These are phyloP conservation scores for Penicillium thymicola DNA, from an alignment of 2,329 filamentous ascomycete species.

Conservation along the genomic window DNA sequence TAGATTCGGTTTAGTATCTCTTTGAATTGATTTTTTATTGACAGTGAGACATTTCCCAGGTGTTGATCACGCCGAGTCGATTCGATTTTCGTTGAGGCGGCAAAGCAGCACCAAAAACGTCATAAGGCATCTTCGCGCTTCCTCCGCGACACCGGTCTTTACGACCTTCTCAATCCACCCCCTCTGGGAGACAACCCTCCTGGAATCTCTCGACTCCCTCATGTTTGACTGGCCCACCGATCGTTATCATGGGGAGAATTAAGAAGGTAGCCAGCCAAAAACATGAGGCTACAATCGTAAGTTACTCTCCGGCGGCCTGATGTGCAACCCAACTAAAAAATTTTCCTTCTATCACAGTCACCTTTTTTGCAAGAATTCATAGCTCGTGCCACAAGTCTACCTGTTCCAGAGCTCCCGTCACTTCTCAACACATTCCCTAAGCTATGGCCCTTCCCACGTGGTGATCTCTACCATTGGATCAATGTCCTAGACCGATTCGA, in stretches of 20 bases:
- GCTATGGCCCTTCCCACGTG: slow-evolving; percentile 91
- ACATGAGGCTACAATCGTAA: slow-evolving; percentile 51
- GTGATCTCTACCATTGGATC: slow-evolving; percentile 98
- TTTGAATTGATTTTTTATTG: not conserved
- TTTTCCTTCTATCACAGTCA: slow-evolving; percentile 57
- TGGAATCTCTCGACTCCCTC: slow-evolving; percentile 31
- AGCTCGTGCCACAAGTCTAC: slow-evolving; percentile 57
- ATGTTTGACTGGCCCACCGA: slow-evolving; percentile 39
- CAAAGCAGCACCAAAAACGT: slow-evolving; percentile 36
- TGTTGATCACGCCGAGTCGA: slow-evolving; percentile 11
- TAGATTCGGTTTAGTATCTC: slow-evolving; percentile 1
- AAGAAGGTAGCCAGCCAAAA: slow-evolving; percentile 52
- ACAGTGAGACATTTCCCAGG: not conserved
- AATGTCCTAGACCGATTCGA: slow-evolving; percentile 91
- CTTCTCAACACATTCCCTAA: slow-evolving; percentile 77
- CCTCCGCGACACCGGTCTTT: slow-evolving; percentile 29
- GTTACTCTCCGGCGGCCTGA: slow-evolving; percentile 22
- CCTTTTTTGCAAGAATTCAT: slow-evolving; percentile 83
- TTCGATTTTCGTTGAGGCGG: slow-evolving; percentile 28
- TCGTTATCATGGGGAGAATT: slow-evolving; percentile 50
- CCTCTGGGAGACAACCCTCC: slow-evolving; percentile 29
- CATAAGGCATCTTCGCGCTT: slow-evolving; percentile 36
- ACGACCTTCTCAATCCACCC: slow-evolving; percentile 25
- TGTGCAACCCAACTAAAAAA: slow-evolving; percentile 21
- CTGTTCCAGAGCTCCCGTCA: slow-evolving; percentile 72